Base-by-base conservation (phyloP, 2,329 filamentous ascomycete genomes). In the Aureobasidium sp. region DNA sequence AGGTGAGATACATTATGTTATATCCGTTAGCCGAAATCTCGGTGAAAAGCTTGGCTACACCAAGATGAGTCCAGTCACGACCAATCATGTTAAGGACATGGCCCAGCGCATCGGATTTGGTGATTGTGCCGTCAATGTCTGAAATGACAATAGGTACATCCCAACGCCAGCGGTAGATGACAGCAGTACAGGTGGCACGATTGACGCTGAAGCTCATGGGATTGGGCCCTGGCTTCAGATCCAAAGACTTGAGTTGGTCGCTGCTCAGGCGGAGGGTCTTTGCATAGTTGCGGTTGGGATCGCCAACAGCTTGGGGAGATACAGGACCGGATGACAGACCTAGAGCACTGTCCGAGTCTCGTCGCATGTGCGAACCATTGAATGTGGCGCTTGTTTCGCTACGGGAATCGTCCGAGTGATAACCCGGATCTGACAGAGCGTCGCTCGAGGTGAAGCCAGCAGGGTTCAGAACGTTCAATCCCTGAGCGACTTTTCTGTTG, bases 81-180 rank as follows among this genome's bases (percentile, higher is more conserved):
- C 94, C 94, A 65, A 99, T 93, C 84, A 94, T 94, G 77, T 93
- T 97, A 58, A 97, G 76, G 45, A 99, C 90, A 69, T 99, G 94
- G 15, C 94, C 94, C 1, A 73, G 64, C 7, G 71, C 70, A 50
- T 73, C 71, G 9, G 69, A 81, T 76, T 99, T 99, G 62, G 94
- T 99, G 68, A 99, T 99, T 23, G 94, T 99, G 55, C 94, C 94
- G 74, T 99, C 94, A 69, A 99, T 97, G 73, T 99, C 94, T 0
- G 93, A 97, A 64, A 99, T 96, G 50, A 99, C 92, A 60, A 99
- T 93, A 0, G 94, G 95, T 0, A 88, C 88, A 68, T 95, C 88
- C 69, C 93, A 85, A 65, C 84, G 87, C 95, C 94, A 99, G 62
- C 95, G 83, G 72, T 91, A 99, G 86, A 99, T 95, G 67, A 85